Conservation (phyloP, 345 rosid genomes). For the Cochlearia excelsa region DNA sequence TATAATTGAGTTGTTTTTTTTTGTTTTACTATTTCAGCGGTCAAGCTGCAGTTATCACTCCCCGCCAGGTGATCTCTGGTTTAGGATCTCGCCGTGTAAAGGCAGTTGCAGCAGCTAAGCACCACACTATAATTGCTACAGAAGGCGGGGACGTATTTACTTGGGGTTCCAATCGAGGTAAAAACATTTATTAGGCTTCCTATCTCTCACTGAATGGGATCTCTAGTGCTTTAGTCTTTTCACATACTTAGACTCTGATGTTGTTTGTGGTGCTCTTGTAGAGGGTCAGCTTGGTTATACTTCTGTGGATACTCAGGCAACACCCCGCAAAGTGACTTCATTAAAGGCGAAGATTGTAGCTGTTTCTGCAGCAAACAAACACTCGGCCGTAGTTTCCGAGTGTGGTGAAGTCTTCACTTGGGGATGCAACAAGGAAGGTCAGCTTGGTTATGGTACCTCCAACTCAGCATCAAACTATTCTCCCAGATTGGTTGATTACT, state of each 20-base stretch:
- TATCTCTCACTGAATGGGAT: not conserved
- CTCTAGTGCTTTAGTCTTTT: not conserved
- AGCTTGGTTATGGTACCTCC: slow-evolving; percentile 98
- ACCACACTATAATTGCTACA: slow-evolving; percentile 90
- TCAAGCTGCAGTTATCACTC: slow-evolving; percentile 98
- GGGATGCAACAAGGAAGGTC: slow-evolving; percentile 98
- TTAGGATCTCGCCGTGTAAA: slow-evolving; percentile 79
- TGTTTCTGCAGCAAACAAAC: slow-evolving; percentile 97
- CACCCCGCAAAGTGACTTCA: slow-evolving; percentile 88
- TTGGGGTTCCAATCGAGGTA: slow-evolving; percentile 99
- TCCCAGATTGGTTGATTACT: slow-evolving; percentile 87
- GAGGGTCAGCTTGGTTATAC: slow-evolving; percentile 99
- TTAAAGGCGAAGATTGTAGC: slow-evolving; percentile 68
- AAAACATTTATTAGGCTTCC: slow-evolving; percentile 1
- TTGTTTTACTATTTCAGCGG: slow-evolving; percentile 53
- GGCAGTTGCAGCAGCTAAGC: slow-evolving; percentile 97
- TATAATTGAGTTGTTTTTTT: not conserved
- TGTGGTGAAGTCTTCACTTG: slow-evolving; percentile 95
- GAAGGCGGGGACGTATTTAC: slow-evolving; percentile 89
- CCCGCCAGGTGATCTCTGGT: slow-evolving; percentile 85
- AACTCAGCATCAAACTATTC: slow-evolving; percentile 95
- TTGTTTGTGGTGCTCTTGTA: slow-evolving; percentile 39
- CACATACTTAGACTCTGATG: slow-evolving; percentile 12
- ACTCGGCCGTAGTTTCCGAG: slow-evolving; percentile 86
- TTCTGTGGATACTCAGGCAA: slow-evolving; percentile 92